A percentile compares a stretch with the other conserved stretches of the same genome.
Evolutionary conservation across 164 flowering plant genomes (phyloP).

Genomic region (Santalum album): DNA sequence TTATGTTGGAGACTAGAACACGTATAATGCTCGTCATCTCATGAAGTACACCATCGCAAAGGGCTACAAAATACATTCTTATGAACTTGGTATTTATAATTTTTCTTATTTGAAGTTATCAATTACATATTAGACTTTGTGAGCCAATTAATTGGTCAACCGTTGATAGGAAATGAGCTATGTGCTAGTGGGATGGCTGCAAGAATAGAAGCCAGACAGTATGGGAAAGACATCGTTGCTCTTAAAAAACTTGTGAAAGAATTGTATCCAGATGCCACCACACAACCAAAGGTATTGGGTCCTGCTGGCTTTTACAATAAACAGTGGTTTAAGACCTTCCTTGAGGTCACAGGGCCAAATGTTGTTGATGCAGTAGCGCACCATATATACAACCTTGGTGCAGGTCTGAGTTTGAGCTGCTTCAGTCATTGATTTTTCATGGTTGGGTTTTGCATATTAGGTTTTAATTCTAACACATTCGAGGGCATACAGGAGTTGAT

Average conservation of each 20-base stretch:
- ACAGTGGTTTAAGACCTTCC: constrained; percentile 61
- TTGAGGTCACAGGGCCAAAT: constrained; percentile 59
- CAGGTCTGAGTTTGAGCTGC: constrained; percentile 29
- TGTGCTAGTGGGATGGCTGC: constrained; percentile 80
- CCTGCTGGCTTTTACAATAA: constrained; percentile 83
- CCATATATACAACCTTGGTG: constrained; percentile 78
- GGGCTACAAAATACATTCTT: constrained; percentile 72
- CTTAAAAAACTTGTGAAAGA: constrained; percentile 46
- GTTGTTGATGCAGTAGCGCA: constrained; percentile 60
- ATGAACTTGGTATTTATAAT: constrained; percentile 70
- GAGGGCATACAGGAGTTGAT: constrained; percentile 46
- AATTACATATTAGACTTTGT: no score
- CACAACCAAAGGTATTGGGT: constrained; percentile 57
- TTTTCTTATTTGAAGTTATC: not conserved
- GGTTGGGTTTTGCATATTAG: no score
- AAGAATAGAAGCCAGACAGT: constrained; percentile 54
- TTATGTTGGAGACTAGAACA: constrained; percentile 78
- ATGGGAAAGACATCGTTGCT: constrained; percentile 60
- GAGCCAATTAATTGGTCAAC: no score
- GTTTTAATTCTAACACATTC: not conserved
- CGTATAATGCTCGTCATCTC: constrained; percentile 52
- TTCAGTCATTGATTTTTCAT: not conserved
- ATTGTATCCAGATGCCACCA: constrained; percentile 29
- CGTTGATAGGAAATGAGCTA: constrained; percentile 69
- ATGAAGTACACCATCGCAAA: constrained; percentile 67